Percentiles rank a stretch among this genome's conserved stretches.
Conservation (phyloP, 139 green algal genomes). For the Bryopsis sp. region DNA sequence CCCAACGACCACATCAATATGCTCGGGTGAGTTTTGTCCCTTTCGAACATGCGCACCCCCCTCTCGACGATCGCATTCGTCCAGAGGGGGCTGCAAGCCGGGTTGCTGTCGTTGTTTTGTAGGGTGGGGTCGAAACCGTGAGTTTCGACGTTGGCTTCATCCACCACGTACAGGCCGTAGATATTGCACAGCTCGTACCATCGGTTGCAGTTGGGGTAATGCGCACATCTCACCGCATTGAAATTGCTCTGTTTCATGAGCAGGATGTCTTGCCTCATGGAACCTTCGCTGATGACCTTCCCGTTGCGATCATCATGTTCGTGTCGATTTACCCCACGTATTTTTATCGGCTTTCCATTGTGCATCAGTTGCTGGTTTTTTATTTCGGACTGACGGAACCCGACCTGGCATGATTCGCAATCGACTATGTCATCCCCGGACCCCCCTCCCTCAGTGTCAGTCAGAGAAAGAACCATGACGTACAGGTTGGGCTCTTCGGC, state of each 20-base stretch:
- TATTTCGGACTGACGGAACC: constrained; percentile 66
- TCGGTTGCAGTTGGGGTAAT: constrained; percentile 89
- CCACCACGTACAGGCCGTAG: constrained; percentile 85
- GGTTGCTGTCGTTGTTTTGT: constrained; percentile 53
- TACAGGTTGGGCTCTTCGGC: constrained; percentile 79
- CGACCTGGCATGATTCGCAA: constrained; percentile 74
- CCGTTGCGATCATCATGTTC: constrained; percentile 74
- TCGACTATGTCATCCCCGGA: constrained; percentile 37
- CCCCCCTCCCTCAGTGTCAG: constrained; percentile 36
- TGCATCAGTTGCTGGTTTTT: constrained; percentile 57
- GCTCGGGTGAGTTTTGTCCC: constrained; percentile 81
- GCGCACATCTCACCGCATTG: constrained; percentile 86
- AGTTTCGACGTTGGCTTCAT: constrained; percentile 97
- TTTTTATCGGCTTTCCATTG: constrained; percentile 68
- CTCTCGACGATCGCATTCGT: constrained; percentile 63
- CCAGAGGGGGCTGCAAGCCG: constrained; percentile 57
- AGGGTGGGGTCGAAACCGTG: constrained; percentile 89
- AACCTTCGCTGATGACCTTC: constrained; percentile 36
- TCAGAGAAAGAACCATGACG: constrained; percentile 52
- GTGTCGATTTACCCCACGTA: constrained; percentile 87
- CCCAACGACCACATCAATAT: constrained; percentile 92
- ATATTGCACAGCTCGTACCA: constrained; percentile 86
- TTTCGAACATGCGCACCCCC: constrained; percentile 62
- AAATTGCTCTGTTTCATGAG: constrained; percentile 94
- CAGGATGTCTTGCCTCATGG: constrained; percentile 65